Conservation (phyloP, 2,329 filamentous ascomycete genomes). For the Pseudocercospora cruenta region DNA sequence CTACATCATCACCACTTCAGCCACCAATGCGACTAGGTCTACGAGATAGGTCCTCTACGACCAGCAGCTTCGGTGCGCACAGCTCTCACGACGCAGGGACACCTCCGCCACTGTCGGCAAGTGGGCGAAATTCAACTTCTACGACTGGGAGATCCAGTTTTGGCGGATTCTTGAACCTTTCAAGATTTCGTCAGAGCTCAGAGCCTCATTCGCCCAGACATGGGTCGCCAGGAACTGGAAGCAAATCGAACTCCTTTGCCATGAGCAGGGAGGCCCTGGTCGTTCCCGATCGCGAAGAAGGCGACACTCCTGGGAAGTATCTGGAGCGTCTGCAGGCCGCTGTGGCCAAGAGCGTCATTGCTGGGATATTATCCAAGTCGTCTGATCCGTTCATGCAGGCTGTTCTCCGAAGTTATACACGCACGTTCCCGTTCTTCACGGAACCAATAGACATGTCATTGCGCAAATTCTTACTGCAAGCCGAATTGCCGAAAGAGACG, state of each 20-base stretch:
- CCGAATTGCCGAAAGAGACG: slow-evolving; percentile 93
- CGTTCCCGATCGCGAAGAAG: slow-evolving; percentile 79
- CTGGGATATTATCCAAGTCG: slow-evolving; percentile 82
- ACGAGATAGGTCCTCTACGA: slow-evolving; percentile 82
- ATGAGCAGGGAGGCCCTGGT: slow-evolving; percentile 70
- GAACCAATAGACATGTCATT: slow-evolving; percentile 98
- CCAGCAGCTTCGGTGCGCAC: slow-evolving; percentile 74
- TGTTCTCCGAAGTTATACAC: slow-evolving; percentile 91
- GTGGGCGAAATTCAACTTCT: slow-evolving; percentile 75
- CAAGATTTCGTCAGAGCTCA: slow-evolving; percentile 78
- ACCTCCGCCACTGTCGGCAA: slow-evolving; percentile 59
- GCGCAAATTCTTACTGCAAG: slow-evolving; percentile 93
- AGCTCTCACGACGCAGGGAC: slow-evolving; percentile 72
- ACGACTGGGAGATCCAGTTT: slow-evolving; percentile 88
- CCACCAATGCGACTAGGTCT: slow-evolving; percentile 63
- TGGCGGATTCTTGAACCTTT: slow-evolving; percentile 80
- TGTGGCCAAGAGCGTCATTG: slow-evolving; percentile 79
- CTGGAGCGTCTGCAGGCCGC: slow-evolving; percentile 80
- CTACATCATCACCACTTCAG: slow-evolving; percentile 59
- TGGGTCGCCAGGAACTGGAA: slow-evolving; percentile 72
- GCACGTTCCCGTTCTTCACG: slow-evolving; percentile 90
- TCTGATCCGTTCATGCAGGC: slow-evolving; percentile 80
- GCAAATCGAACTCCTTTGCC: slow-evolving; percentile 83
- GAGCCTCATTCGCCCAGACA: slow-evolving; percentile 69
- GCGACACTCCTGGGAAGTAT: slow-evolving; percentile 89